Base-by-base conservation (phyloP, 2,329 filamentous ascomycete species). In the Aspergillus pseudoviridinutans region DNA sequence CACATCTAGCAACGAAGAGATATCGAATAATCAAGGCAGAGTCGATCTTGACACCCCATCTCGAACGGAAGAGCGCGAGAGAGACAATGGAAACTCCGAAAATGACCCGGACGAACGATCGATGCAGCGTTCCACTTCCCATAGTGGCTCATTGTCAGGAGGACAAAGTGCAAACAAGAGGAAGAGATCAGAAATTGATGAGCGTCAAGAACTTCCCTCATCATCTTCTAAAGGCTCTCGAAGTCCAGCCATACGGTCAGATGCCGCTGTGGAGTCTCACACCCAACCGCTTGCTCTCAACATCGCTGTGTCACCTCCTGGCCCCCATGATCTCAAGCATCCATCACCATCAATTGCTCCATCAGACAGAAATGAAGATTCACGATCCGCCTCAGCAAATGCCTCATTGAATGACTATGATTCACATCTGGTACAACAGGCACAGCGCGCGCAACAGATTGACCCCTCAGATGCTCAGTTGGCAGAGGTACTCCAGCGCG, bases 171-270 rank as follows among this genome's bases (percentile, higher is more conserved):
- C 44, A 74, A 84, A 86, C 66, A 82, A 82, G 63, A 73, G 81
- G 57, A 93, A 91, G 73, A 84, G 89, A 59, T 91, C 89, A 6
- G 76, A 80, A 49, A 90, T 88, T 5, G 72, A 78, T 41, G 87
- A 87, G 56, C 72, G 68, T 44, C 65, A 63, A 64, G 68, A 60
- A 57, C 63, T 60, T 62, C 64, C 52, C 68, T 74, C 55, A 72
- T 66, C 35, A 59, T 64, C 53, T 68, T 70, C 58, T 66, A 61
- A 65, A 74, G 64, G 66, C 74, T 75, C 70, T 51, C 69, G 58
- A 65, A 76, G 65, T 67, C 76, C 76, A 61, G 72, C 65, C 60
- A 71, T 68, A 62, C 70, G 60, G 58, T 71, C 66, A 58, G 77
- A 76, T 46, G 77, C 74, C 10, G 51, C 56, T 44, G 53, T 62